These are phyloP conservation scores for Tylopilus vinaceipallidus DNA, from an alignment of 768 basidiomycete genomes.

Conservation along the genomic window DNA sequence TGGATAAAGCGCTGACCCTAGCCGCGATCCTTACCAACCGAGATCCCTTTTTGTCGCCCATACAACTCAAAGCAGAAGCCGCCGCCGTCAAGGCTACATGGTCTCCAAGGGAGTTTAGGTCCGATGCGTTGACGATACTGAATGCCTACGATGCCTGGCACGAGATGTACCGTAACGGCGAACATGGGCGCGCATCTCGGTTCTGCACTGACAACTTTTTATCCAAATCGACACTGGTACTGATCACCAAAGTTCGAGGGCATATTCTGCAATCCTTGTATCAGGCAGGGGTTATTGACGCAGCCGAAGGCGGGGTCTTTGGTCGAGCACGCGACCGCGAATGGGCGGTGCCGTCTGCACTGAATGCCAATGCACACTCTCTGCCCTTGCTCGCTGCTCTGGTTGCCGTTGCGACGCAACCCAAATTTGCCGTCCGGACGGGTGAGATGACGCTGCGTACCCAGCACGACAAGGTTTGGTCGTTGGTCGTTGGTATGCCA, in stretches of 20 bases:
- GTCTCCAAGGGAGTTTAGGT: constrained; percentile 76
- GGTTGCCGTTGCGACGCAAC: constrained; percentile 82
- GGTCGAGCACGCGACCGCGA: constrained; percentile 32
- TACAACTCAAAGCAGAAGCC: constrained; percentile 71
- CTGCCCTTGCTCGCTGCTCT: constrained; percentile 77
- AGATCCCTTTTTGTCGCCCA: constrained; percentile 86
- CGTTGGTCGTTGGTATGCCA: constrained; percentile 1
- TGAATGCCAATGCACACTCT: constrained; percentile 73
- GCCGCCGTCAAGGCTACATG: constrained; percentile 72
- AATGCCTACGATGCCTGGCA: constrained; percentile 84
- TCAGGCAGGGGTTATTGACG: constrained; percentile 76
- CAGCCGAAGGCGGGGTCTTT: constrained; percentile 64
- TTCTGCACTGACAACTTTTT: constrained; percentile 89
- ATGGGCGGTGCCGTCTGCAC: constrained; percentile 54
- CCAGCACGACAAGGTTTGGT: constrained; percentile 74
- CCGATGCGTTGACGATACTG: constrained; percentile 78
- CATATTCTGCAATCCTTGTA: constrained; percentile 78
- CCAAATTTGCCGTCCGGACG: constrained; percentile 83
- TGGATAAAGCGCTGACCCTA: constrained; percentile 83
- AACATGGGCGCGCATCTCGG: constrained; percentile 62
- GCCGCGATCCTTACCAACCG: constrained; percentile 90
- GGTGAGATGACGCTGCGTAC: constrained; percentile 71
- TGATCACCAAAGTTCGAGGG: constrained; percentile 76
- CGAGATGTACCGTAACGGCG: constrained; percentile 61
- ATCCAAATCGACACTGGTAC: constrained; percentile 76